phyloP scores from a whole-genome alignment of 2,329 filamentous ascomycete genomes.

The Hypomyces rosellus region DNA sequence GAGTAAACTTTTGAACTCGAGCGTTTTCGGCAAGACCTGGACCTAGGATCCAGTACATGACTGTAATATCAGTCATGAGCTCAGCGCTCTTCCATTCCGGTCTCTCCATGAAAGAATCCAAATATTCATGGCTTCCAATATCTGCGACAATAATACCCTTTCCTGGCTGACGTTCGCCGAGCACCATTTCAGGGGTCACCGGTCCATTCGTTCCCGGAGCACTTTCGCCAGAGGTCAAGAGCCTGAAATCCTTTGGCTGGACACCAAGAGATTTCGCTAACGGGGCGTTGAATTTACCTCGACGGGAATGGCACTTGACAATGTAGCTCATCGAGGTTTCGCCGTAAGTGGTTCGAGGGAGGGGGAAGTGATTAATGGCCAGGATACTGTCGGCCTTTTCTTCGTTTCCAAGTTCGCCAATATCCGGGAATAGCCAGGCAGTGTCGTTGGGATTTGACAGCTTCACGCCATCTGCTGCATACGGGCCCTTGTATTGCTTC shows the following conservation, averaged over 20 bases:
- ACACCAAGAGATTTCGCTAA: constrained; percentile 63
- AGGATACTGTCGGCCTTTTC: constrained; percentile 13
- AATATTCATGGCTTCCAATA: constrained; percentile 62
- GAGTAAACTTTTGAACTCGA: constrained; percentile 63
- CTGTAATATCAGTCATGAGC: constrained; percentile 60
- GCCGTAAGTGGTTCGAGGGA: constrained; percentile 64
- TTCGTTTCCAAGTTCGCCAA: constrained; percentile 11
- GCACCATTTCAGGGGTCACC: constrained; percentile 76
- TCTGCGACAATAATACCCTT: constrained; percentile 75
- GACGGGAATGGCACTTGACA: constrained; percentile 64
- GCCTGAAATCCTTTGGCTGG: constrained; percentile 47
- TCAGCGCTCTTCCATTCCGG: constrained; percentile 63
- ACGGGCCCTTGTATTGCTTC: constrained; percentile 62
- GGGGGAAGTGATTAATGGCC: constrained; percentile 22
- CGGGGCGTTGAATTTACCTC: constrained; percentile 71
- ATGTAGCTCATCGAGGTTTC: constrained; percentile 77
- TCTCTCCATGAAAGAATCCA: constrained; percentile 62
- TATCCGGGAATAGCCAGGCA: constrained; percentile 23
- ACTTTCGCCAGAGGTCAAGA: constrained; percentile 56
- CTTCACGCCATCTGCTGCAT: constrained; percentile 15
- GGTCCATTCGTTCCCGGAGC: constrained; percentile 59
- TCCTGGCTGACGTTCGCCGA: constrained; percentile 61
- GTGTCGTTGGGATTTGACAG: constrained; percentile 17
- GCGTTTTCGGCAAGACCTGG: constrained; percentile 57
- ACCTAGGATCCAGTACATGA: constrained; percentile 78